Evolutionary conservation across 306 rosid species (phyloP), one percentile per base, ranked within the genome.

Genomic region (Canavalia gladiata): DNA sequence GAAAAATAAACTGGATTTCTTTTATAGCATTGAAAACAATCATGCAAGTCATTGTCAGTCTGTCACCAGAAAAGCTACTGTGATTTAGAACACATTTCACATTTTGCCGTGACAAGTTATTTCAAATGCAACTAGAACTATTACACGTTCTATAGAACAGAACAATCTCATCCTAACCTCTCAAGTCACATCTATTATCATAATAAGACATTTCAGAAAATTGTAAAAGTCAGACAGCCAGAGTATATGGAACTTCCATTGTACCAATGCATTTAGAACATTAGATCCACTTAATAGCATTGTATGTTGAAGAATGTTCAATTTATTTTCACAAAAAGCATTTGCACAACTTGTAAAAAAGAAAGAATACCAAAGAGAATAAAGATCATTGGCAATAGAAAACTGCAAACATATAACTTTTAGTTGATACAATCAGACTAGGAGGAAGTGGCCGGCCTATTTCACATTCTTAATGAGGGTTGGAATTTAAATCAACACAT

Each of bases 251-350:
- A 33, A 63, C 51, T 64, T 30, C 25, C 83, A 68, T 50, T 51
- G 49, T 51, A 76, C 49, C 29, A 7, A 76, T 10, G 31, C 74
- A 62, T 64, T 13, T 8, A 49, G 55, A 62, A 70, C 71, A 59
- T 81, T 76, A 55, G 37, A 29, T 47, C 65, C 49, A 51, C 57
- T 25, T 11, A 74, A 51, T 35, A 51, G 18, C 50, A 37, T 51
- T 41, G 64, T 30, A 55, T 37, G 75, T 54, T 75, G 68, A 80
- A 45, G 70, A 68, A 74, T 34, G 80, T 54, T 31, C 30, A 42
- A n/a, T 42, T 64, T 69, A 6, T 1, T 74, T 58, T 64, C 7
- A 1, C 60, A 58, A 58, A 74, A 66, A 9, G 49, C 7, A 64
- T 18, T 18, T 18, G 56, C 30, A 66, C 43, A 60, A 63, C 18